These are phyloP conservation scores for Quillaja saponaria DNA, from an alignment of 306 rosid genomes.

Conservation along the genomic window DNA sequence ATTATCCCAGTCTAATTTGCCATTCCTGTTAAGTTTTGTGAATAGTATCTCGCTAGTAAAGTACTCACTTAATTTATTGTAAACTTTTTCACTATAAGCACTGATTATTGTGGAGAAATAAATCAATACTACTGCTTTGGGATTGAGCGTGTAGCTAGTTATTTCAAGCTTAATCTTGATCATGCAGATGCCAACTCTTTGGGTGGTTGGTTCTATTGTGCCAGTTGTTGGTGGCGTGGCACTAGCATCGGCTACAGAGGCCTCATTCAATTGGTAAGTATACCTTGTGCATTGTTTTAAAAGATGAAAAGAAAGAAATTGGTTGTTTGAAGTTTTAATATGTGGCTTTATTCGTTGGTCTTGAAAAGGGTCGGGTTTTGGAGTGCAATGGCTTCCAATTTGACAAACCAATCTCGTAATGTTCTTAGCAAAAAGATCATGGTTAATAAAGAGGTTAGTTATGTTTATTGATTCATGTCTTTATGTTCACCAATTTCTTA, in stretches of 20 bases:
- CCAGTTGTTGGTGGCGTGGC: constrained; percentile 95
- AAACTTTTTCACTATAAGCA: neutral
- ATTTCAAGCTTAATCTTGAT: constrained; percentile 19
- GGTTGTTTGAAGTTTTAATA: constrained; percentile 24
- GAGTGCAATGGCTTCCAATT: constrained; percentile 99
- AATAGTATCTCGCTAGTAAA: neutral
- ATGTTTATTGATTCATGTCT: constrained; percentile 9
- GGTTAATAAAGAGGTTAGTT: constrained; percentile 71
- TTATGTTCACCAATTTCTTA: neutral
- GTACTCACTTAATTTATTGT: neutral
- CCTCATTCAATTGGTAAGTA: constrained; percentile 82
- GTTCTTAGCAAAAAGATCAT: constrained; percentile 97
- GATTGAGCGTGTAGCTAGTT: constrained; percentile 3
- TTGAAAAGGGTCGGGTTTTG: constrained; percentile 82
- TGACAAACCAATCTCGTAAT: constrained; percentile 91
- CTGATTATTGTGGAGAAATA: neutral
- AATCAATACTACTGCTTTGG: neutral
- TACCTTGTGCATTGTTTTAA: constrained; percentile 1
- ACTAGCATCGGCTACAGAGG: constrained; percentile 83
- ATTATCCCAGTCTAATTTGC: neutral
- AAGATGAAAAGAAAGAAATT: constrained; percentile 3
- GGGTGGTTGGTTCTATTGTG: constrained; percentile 82
- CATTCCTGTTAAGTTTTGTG: neutral
- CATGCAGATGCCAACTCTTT: constrained; percentile 63
- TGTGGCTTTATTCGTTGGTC: constrained; percentile 15